Evolutionary conservation across 139 green algal species (phyloP), one percentile per base, ranked within the genome.

Genomic region (Mesotaenium endlicherianum): DNA sequence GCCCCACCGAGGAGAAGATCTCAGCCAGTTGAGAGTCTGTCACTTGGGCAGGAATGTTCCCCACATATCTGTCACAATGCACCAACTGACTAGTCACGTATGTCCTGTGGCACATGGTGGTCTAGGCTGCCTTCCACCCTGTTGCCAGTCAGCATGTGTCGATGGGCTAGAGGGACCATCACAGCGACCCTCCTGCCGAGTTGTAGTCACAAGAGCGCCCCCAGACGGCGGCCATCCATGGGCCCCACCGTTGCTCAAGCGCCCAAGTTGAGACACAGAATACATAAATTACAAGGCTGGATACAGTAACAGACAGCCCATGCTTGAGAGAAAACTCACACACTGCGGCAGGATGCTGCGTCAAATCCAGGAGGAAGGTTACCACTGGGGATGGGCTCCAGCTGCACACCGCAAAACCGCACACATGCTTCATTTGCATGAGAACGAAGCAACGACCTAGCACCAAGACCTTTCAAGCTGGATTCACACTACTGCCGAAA

Each of bases 21-120:
- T 85, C 78, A 3, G 26, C 78, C 0, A 85, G 69, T n/a, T 84
- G 44, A 20, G 14, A 5, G 3, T 85, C 78, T 45, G 78, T 85
- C 64, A 85, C 78, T 40, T 85, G 85, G 20, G 64, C n/a, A 36
- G 85, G 78, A 30, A 85, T 49, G 31, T 85, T 85, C 14, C 78
- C 78, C 38, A 85, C 78, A 64, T 85, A 85, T 69, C 78, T 85
- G 75, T 38, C 17, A 64, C 20, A 71, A 44, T 8, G 8, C 67
- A 75, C 47, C 57, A 68, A 3, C 57, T 38, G 16, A 11, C 3
- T 20, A 26, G 3, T 6, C 14, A n/a, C 11, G 16, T 38, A 3
- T 20, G 31, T 31, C 16, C 57, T 6, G 3, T 6, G 6, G 14
- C 57, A 68, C 14, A 11, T 6, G 6, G 57, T 31, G 14, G 20